Evolutionary conservation across 306 rosid species (phyloP).

Genomic region (Fagus sylvatica): DNA sequence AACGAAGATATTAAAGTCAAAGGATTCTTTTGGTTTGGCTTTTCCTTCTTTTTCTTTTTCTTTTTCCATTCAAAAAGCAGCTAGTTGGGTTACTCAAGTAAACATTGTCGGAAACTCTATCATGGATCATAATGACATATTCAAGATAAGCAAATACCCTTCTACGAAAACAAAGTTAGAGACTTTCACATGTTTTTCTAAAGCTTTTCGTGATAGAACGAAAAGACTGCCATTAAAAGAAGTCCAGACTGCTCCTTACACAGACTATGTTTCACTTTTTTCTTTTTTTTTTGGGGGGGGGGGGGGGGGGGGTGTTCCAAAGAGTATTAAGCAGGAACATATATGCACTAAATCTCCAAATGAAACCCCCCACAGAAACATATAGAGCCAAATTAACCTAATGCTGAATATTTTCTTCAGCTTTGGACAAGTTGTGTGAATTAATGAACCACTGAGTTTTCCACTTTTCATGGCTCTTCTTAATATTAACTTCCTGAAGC

Average conservation of each 20-base stretch:
- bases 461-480: conserved; percentile 4
- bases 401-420: not conserved
- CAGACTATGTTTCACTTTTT: too few species aligned
- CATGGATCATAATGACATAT: not conserved
- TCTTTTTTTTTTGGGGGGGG: too few species aligned
- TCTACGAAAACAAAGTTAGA: not conserved
- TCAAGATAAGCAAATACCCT: not conserved
- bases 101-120: not conserved
- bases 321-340: too few species aligned
- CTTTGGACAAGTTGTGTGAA: not conserved
- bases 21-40: not conserved
- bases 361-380: too few species aligned
- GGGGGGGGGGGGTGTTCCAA: too few species aligned
- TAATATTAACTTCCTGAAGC: not conserved
- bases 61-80: too few species aligned
- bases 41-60: not conserved
- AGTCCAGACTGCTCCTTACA: too few species aligned
- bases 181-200: too few species aligned
- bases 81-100: not conserved
- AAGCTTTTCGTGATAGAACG: too few species aligned
- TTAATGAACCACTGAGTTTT: not conserved
- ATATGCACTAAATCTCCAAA: too few species aligned
- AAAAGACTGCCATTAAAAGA: too few species aligned
- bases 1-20: not conserved
- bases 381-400: not conserved